phyloP scores from a whole-genome alignment of 129 eudicot species.

The Centella asiatica region DNA sequence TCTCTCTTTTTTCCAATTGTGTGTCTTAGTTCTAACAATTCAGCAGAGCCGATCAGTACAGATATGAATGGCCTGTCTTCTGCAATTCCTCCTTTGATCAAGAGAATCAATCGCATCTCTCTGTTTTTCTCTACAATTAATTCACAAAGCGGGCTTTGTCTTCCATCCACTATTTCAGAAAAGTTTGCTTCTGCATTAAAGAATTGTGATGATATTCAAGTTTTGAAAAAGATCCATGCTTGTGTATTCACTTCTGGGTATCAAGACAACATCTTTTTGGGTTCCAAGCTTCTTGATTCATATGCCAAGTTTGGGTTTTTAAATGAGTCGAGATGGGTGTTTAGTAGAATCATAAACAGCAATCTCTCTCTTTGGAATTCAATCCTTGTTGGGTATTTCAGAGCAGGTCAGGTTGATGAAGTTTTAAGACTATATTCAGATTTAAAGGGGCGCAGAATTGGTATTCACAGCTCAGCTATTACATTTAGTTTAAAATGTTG shows the following conservation, averaged over 20 bases:
- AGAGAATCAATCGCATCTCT: constrained; percentile 17
- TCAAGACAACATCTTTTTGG: constrained; percentile 31
- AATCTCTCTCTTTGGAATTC: constrained; percentile 40
- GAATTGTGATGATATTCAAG: constrained; percentile 23
- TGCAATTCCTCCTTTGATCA: constrained; percentile 9
- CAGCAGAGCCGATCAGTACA: not conserved
- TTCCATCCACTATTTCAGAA: constrained; percentile 15
- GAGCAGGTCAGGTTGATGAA: constrained; percentile 41
- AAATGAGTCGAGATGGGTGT: constrained; percentile 42
- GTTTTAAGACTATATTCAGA: constrained; percentile 33
- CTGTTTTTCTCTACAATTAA: constrained; percentile 13
- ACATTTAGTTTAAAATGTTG: constrained; percentile 45
- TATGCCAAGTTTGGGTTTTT: constrained; percentile 33
- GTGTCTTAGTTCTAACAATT: not conserved
- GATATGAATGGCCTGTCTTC: constrained; percentile 26
- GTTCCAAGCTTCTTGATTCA: constrained; percentile 36
- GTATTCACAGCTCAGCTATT: constrained; percentile 39
- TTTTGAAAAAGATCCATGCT: constrained; percentile 51
- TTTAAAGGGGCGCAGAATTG: constrained; percentile 28
- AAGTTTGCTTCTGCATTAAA: constrained; percentile 28
- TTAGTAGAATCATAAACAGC: constrained; percentile 17
- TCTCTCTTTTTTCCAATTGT: no score
- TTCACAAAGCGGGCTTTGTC: constrained; percentile 7
- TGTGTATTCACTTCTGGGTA: constrained; percentile 31
- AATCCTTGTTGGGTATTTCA: constrained; percentile 35